phyloP scores from a whole-genome alignment of 805 yeast genomes.

The Saccharomycopsis sp. region DNA sequence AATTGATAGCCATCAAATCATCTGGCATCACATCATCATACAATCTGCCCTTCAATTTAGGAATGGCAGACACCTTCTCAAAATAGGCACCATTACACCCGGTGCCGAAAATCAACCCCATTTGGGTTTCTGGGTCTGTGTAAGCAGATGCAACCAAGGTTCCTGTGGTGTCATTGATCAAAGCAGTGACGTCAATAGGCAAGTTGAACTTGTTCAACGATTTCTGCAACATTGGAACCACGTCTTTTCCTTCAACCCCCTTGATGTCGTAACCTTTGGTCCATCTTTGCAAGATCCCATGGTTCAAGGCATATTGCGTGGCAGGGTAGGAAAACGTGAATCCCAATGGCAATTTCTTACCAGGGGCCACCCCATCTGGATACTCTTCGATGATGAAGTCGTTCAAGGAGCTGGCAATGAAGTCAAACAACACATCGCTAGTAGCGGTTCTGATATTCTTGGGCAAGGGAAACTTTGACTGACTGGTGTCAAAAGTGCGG shows the following conservation, averaged over 20 bases:
- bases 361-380: conserved; percentile 48
- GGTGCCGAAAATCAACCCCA: conserved; percentile 96
- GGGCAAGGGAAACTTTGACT: conserved; percentile 80
- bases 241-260: conserved; percentile 90
- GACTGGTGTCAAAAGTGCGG: conserved; percentile 75
- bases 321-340: conserved; percentile 94
- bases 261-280: conserved; percentile 94
- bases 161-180: conserved; percentile 96
- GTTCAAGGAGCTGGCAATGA: conserved; percentile 75
- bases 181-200: conserved; percentile 82
- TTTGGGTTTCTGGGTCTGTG: conserved; percentile 77
- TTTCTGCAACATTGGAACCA: conserved; percentile 80
- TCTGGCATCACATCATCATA: conserved; percentile 51
- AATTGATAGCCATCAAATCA: conserved; percentile 88
- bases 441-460: conserved; percentile 66
- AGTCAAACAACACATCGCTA: conserved; percentile 70
- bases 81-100: conserved; percentile 97
- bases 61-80: conserved; percentile 63
- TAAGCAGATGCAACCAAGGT: conserved; percentile 93
- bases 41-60: conserved; percentile 68
- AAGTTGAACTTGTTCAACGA: conserved; percentile 56
- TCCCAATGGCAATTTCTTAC: conserved; percentile 61
- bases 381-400: conserved; percentile 56
- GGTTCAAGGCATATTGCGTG: conserved; percentile 71
- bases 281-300: conserved; percentile 90